These are phyloP conservation scores for Fusarium mexicanum DNA, from an alignment of 2,329 filamentous ascomycete genomes.

Conservation along the genomic window DNA sequence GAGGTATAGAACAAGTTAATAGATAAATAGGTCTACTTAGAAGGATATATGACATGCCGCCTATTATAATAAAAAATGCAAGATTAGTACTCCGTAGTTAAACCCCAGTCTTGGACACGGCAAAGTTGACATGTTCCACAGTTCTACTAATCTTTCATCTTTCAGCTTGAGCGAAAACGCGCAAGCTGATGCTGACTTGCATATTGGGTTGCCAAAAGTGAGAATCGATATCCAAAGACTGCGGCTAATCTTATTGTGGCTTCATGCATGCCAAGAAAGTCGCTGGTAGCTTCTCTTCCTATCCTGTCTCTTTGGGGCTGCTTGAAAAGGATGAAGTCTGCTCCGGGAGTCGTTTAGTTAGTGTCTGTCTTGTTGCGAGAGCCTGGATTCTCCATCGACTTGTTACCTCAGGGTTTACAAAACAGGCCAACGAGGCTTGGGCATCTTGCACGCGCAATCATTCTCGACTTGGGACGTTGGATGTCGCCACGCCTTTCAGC, in stretches of 20 bases:
- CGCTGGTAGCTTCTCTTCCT: background rate
- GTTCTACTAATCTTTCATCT: background rate
- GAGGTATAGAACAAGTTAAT: background rate
- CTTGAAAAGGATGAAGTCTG: background rate
- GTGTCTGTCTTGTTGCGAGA: too few species aligned
- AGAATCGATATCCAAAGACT: background rate
- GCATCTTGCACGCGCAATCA: background rate
- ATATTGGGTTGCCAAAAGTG: background rate
- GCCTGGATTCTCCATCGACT: too few species aligned
- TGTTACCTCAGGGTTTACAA: background rate
- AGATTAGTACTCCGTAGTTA: too few species aligned
- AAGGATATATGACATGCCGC: rapidly evolving
- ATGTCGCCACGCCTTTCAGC: too few species aligned
- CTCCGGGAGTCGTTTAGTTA: too few species aligned
- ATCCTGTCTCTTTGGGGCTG: background rate
- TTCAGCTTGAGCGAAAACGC: background rate
- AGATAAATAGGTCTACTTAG: rapidly evolving
- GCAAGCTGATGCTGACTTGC: background rate
- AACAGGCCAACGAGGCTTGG: background rate
- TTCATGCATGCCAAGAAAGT: background rate
- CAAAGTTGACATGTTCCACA: rapidly evolving
- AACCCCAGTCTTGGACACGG: background rate
- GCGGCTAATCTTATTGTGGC: background rate
- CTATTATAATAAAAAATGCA: background rate
- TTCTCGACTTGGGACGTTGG: background rate